Base-by-base conservation (phyloP, 805 yeast species). In the Ogataea ganodermae region DNA sequence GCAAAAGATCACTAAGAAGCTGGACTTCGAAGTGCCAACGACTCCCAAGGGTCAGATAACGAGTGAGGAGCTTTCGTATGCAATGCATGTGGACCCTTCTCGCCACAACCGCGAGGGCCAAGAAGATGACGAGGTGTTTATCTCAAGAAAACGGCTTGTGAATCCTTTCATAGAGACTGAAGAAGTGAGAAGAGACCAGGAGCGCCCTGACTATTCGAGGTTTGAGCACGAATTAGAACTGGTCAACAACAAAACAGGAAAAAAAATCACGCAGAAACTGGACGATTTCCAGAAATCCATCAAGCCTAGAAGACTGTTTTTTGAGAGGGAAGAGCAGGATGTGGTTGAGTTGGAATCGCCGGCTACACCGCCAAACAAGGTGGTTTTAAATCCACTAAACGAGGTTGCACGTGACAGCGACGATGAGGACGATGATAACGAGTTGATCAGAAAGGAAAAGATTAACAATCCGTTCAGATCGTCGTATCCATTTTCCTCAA, bases 211-310 rank as follows among this genome's bases (percentile, higher is more conserved):
- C 26, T 42, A 45, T 18, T 50, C 59, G 7, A 48, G 62, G 33
- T 71, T 66, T 48, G 68, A 67, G 17, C 61, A 68, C 13, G 72
- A 70, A 40, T 60, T 71, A 43, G 79, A 75, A 50, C 58, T 67
- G 49, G 53, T 73, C 26, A 68, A 74, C 57, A 69, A 65, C 48
- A 68, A 67, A 43, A 73, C 76, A 0, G 79, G 79, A 2, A 63
- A 72, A 46, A 64, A 63, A 22, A 57, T 63, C 6, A 56, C 63
- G 8, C 56, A 60, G 39, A 54, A 57, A 26, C 51, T 74, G 32
- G 60, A 67, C 18, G 63, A 62, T 13, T 52, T 50, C 8, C 70
- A 73, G 39, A 57, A 61, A 37, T 56, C 56, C 6, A 61, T 73
- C 33, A 70, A 68, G 55, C 80, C 80, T 0, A 72, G 62, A 44